phyloP scores from a whole-genome alignment of 768 basidiomycete species.

The Candolleomyces aberdarensis region DNA sequence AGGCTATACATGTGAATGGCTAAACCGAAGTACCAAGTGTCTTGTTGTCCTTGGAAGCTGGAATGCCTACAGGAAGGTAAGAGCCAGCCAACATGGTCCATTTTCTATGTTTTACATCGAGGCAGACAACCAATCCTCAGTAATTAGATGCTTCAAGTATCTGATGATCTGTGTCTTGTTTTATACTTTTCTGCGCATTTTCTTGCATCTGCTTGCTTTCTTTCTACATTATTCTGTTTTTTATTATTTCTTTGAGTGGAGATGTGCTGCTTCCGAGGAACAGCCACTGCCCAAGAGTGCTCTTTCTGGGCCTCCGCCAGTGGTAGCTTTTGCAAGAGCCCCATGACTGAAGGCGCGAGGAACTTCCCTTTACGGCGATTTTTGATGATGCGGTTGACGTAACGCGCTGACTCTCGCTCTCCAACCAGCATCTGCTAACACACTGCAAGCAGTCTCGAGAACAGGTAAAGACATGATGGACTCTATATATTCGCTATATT shows the following conservation, averaged over 20 bases:
- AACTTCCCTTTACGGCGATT: background rate
- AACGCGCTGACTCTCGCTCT: background rate
- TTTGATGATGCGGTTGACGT: background rate
- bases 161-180: too few relatives aligned
- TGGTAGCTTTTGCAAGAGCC: too few relatives aligned
- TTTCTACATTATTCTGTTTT: too few relatives aligned
- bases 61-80: constrained; percentile 26
- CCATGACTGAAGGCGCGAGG: too few relatives aligned
- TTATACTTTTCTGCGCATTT: too few relatives aligned
- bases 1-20: constrained; percentile 27
- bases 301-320: too few relatives aligned
- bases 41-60: constrained; percentile 21
- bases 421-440: background rate
- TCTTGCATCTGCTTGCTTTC: too few relatives aligned
- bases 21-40: constrained; percentile 17
- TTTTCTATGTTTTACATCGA: background rate
- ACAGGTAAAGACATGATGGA: background rate
- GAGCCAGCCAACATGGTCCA: background rate
- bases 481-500: background rate
- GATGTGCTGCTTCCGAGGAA: too few relatives aligned
- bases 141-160: too few relatives aligned
- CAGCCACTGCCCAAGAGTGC: too few relatives aligned
- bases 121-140: background rate
- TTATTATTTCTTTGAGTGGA: too few relatives aligned
- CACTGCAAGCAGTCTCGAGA: background rate